phyloP scores from a whole-genome alignment of 148 eudicot genomes.

The Dianthus caryophyllus region DNA sequence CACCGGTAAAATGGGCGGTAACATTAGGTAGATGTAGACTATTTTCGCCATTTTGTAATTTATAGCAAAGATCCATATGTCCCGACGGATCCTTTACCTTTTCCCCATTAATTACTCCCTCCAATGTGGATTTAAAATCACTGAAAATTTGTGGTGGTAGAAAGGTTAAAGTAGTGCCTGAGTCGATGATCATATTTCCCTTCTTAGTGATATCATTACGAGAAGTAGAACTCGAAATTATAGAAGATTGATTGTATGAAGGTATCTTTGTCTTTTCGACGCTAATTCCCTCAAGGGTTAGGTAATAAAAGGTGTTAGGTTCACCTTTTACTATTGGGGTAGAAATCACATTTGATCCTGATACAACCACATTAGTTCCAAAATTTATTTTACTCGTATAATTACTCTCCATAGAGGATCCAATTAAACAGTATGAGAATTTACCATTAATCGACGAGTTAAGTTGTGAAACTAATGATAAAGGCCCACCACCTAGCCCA shows the following conservation, averaged over 20 bases:
- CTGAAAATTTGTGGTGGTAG: constrained; percentile 25
- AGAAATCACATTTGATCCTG: constrained; percentile 34
- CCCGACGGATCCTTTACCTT: constrained; percentile 22
- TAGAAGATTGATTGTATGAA: background rate
- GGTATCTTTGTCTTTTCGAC: constrained; percentile 24
- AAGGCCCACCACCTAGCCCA: constrained; percentile 33
- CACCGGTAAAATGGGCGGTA: constrained; percentile 38
- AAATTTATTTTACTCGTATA: constrained; percentile 46
- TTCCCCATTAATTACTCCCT: constrained; percentile 2
- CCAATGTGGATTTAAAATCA: constrained; percentile 17
- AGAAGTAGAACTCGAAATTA: too few species aligned
- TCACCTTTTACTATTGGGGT: constrained; percentile 33
- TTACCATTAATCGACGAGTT: constrained; percentile 18
- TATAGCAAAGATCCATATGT: constrained; percentile 35
- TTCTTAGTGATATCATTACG: too few species aligned
- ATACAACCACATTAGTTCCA: constrained; percentile 35
- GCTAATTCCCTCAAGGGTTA: constrained; percentile 37
- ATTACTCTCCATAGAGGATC: constrained; percentile 2
- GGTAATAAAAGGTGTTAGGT: constrained; percentile 38
- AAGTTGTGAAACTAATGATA: constrained; percentile 29
- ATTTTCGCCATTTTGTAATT: background rate
- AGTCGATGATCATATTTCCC: constrained; percentile 71
- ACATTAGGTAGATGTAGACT: constrained; percentile 26
- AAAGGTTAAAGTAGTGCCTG: constrained; percentile 62
- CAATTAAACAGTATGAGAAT: constrained; percentile 39